Conservation (phyloP, 1,284 basidiomycete genomes). For the Trichosporon inkin region DNA sequence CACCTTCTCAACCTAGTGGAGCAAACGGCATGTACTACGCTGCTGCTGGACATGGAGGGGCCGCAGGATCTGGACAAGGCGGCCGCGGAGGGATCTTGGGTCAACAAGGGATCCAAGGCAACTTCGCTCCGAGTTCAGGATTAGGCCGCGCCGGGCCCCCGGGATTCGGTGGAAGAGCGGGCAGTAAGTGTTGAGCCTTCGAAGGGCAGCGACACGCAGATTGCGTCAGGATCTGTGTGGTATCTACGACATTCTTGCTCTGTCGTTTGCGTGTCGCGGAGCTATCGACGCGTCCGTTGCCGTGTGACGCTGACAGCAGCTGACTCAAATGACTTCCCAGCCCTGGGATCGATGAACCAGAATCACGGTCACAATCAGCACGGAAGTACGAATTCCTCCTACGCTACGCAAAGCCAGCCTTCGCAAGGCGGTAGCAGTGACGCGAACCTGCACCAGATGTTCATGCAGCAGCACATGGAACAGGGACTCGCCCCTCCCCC, state of each 20-base stretch:
- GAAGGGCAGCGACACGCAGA: background rate
- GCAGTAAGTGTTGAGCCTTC: conserved; percentile 17
- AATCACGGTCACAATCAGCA: conserved; percentile 22
- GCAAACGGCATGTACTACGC: conserved; percentile 43
- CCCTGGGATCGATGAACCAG: conserved; percentile 35
- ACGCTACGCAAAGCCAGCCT: conserved; percentile 40
- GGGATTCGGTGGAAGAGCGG: conserved; percentile 35
- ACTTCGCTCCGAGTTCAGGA: conserved; percentile 23
- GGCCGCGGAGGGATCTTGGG: conserved; percentile 14
- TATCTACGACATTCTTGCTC: background rate
- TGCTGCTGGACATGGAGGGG: conserved; percentile 22
- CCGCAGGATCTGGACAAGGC: conserved; percentile 19
- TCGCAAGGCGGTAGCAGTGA: conserved; percentile 23
- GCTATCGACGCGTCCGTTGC: background rate
- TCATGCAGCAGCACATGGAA: conserved; percentile 37
- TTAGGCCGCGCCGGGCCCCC: conserved; percentile 39
- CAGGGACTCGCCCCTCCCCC: conserved; percentile 41
- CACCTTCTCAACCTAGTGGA: conserved; percentile 13
- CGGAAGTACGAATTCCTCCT: conserved; percentile 30
- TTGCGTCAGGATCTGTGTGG: background rate
- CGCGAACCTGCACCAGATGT: conserved; percentile 21
- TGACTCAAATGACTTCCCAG: conserved; percentile 48
- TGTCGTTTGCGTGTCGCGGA: background rate
- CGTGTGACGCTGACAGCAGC: conserved; percentile 8
- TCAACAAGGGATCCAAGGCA: conserved; percentile 18